Evolutionary conservation across 78 protist genomes (phyloP).

Genomic region (Bodo saltans): DNA sequence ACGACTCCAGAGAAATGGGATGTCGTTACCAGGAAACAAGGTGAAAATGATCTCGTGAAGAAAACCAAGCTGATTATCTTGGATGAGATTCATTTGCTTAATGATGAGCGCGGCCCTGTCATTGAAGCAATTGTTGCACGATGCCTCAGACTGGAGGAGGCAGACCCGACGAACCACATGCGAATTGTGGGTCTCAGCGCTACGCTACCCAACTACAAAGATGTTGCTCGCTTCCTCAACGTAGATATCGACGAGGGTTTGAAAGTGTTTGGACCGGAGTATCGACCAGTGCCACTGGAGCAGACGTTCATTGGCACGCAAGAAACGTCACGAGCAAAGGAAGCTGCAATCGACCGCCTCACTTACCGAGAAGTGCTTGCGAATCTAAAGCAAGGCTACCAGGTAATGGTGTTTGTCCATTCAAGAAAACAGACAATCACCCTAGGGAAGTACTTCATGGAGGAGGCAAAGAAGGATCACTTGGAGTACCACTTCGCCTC

Average conservation of each 20-base stretch:
- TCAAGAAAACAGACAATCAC: conserved; percentile 84
- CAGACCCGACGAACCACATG: conserved; percentile 80
- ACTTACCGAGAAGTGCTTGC: conserved; percentile 8
- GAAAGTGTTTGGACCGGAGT: conserved; percentile 77
- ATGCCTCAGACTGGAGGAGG: conserved; percentile 85
- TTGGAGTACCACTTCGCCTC: not conserved
- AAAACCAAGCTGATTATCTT: conserved; percentile 80
- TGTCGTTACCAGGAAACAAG: conserved; percentile 92
- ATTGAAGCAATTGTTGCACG: conserved; percentile 93
- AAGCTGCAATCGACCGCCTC: not conserved
- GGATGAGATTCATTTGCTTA: conserved; percentile 97
- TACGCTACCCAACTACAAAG: conserved; percentile 97
- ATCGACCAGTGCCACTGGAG: conserved; percentile 95
- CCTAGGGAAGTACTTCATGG: conserved; percentile 67
- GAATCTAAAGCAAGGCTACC: conserved; percentile 57
- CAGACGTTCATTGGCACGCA: conserved; percentile 84
- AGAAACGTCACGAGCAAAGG: not conserved
- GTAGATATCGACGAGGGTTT: conserved; percentile 70
- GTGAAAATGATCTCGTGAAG: conserved; percentile 62
- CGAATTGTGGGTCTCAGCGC: conserved; percentile 98
- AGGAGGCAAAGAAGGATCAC: conserved; percentile 44
- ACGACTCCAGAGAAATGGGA: conserved; percentile 99
- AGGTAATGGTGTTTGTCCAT: conserved; percentile 96
- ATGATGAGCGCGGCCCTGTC: conserved; percentile 97
- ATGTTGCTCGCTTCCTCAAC: conserved; percentile 91